Evolutionary conservation across 768 basidiomycete species (phyloP).

Genomic region (Phanerodontia chrysosporium): DNA sequence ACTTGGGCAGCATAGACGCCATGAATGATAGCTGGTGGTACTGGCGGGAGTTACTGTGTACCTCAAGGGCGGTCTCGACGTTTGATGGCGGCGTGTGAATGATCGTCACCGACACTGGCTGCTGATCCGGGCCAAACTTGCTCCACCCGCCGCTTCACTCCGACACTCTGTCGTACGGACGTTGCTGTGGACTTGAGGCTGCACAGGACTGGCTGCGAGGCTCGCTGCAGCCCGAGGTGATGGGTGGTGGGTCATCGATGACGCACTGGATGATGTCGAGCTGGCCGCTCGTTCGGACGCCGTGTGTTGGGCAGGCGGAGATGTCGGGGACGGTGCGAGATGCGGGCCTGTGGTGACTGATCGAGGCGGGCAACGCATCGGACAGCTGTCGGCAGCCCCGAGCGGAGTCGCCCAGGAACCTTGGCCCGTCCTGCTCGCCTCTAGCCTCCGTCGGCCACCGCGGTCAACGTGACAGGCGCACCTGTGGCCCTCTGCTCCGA

Average conservation of each 20-base stretch:
- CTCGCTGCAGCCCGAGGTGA: too few species aligned
- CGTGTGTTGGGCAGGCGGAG: background rate
- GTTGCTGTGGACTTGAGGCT: too few species aligned
- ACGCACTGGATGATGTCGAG: background rate
- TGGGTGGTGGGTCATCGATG: too few species aligned
- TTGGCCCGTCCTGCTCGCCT: too few species aligned
- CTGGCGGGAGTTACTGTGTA: background rate
- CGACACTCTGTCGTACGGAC: too few species aligned
- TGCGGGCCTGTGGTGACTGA: background rate
- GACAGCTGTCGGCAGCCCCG: background rate
- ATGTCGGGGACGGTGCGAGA: background rate
- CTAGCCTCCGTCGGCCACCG: too few species aligned
- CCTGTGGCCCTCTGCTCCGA: too few species aligned
- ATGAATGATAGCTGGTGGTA: background rate
- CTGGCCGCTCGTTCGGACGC: background rate
- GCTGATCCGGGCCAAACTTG: too few species aligned
- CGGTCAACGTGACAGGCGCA: too few species aligned
- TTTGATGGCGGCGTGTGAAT: background rate
- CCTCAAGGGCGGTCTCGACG: background rate
- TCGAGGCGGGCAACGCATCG: background rate
- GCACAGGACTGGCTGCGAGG: too few species aligned
- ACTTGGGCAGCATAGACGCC: constrained; percentile 1
- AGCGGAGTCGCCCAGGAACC: too few species aligned
- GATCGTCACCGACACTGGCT: background rate
- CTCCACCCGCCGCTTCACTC: too few species aligned